These are phyloP conservation scores for Hylodesmum podocarpum DNA, from an alignment of 306 rosid genomes.

Conservation along the genomic window DNA sequence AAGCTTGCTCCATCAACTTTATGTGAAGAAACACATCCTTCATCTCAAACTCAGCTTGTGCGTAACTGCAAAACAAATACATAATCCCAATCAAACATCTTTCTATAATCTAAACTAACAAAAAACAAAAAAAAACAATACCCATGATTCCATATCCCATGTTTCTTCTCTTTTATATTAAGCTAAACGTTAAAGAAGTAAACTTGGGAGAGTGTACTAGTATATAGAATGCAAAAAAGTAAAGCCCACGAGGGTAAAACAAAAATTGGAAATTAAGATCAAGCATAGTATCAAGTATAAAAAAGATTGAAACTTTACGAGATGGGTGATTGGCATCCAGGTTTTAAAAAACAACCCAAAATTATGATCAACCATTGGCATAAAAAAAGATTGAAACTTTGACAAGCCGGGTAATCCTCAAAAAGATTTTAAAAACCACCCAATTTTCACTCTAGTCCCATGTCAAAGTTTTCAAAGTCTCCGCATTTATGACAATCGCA, in stretches of 20 bases:
- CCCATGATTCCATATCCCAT: neutral
- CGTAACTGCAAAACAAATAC: slow-evolving; percentile 58
- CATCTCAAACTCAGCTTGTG: slow-evolving; percentile 90
- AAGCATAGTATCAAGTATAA: neutral
- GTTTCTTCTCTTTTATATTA: neutral
- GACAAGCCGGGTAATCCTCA: neutral
- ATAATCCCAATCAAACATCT: neutral
- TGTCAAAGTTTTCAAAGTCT: neutral
- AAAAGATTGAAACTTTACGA: slow-evolving; percentile 13
- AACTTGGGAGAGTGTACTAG: neutral
- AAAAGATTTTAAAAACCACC: neutral
- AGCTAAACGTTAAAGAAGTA: neutral
- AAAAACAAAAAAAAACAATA: neutral
- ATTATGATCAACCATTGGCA: neutral
- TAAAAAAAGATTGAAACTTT: neutral
- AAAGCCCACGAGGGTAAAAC: neutral
- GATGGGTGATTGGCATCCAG: neutral
- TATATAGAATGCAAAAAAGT: neutral
- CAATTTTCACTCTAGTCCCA: neutral
- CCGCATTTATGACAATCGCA: no score
- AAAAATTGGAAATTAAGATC: neutral
- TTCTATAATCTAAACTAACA: neutral
- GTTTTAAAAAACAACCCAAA: neutral
- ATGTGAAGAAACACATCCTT: slow-evolving; percentile 96
- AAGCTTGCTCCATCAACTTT: slow-evolving; percentile 83